Evolutionary conservation across 1,139 yeast genomes (phyloP).

Genomic region (Lodderomyces orthopsilosis): DNA sequence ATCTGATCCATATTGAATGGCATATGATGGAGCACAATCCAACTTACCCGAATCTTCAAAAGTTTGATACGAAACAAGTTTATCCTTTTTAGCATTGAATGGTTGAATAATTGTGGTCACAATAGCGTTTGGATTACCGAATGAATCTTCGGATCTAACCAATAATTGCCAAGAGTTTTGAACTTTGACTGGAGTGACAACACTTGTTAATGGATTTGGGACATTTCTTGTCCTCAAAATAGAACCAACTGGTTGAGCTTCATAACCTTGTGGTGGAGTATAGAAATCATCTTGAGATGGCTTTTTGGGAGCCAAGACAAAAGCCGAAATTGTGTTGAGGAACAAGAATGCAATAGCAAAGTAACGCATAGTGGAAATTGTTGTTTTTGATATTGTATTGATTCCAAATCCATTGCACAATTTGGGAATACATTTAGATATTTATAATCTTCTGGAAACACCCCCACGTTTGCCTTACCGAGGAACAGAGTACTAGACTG

Average conservation of each 20-base stretch:
- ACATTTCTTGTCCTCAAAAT: constrained; percentile 22
- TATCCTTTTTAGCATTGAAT: constrained; percentile 21
- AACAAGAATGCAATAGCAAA: constrained; percentile 1
- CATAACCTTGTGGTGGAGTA: constrained; percentile 21
- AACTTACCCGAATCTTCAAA: constrained; percentile 14
- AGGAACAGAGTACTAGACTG: not conserved
- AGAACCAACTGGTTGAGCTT: constrained; percentile 19
- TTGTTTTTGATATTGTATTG: not conserved
- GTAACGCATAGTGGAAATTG: not conserved
- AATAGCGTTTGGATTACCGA: constrained; percentile 29
- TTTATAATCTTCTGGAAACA: not conserved
- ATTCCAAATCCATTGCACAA: not conserved
- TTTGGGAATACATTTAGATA: not conserved
- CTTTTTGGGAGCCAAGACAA: constrained; percentile 1
- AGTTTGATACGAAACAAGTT: constrained; percentile 19
- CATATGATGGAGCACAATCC: constrained; percentile 18
- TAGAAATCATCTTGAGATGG: constrained; percentile 23
- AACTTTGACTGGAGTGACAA: constrained; percentile 17
- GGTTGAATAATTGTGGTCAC: constrained; percentile 36
- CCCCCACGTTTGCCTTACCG: not conserved
- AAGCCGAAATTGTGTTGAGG: not conserved
- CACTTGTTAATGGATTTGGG: constrained; percentile 19
- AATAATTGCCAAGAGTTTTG: constrained; percentile 29
- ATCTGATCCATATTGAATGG: constrained; percentile 14
- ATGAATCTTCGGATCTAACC: constrained; percentile 30